Percentiles rank a stretch among this genome's conserved stretches.
phyloP scores from a whole-genome alignment of 495 filamentous ascomycete species.

The Xylaria curta region DNA sequence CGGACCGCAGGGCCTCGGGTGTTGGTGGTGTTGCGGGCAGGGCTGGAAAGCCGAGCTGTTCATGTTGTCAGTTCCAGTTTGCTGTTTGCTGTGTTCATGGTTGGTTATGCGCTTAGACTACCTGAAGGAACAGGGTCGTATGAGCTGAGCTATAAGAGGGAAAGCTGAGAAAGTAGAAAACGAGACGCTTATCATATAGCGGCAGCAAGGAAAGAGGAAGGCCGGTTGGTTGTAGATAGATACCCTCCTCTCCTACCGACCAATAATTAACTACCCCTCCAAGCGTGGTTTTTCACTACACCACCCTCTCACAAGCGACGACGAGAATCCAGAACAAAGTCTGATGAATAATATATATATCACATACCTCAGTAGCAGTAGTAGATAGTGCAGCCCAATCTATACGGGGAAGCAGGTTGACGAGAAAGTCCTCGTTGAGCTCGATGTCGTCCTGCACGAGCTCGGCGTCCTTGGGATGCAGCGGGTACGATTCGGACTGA shows the following conservation, averaged over 20 bases:
- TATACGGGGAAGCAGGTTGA: constrained; percentile 82
- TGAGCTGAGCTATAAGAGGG: no score
- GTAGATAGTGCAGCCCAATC: constrained; percentile 82
- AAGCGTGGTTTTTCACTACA: not conserved
- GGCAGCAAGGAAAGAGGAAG: not conserved
- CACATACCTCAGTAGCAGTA: constrained; percentile 77
- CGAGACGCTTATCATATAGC: no score
- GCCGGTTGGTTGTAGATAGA: not conserved
- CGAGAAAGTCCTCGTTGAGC: constrained; percentile 76
- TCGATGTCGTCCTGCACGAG: constrained; percentile 82
- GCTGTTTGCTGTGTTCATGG: constrained; percentile 1
- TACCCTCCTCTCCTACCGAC: not conserved
- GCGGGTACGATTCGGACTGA: constrained; percentile 75
- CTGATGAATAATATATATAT: not conserved
- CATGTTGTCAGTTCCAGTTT: not conserved
- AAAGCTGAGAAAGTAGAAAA: no score
- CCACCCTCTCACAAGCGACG: not conserved
- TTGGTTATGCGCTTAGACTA: no score
- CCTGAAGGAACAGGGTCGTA: no score
- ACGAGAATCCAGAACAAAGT: not conserved
- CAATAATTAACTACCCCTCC: not conserved
- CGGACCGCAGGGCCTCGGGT: constrained; percentile 61
- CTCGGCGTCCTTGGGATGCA: constrained; percentile 90
- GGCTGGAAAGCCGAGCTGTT: constrained; percentile 80
- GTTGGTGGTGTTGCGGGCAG: constrained; percentile 70